Percentiles rank a stretch among this genome's conserved stretches.
These are phyloP conservation scores for Phellinidium pouzarii DNA, from an alignment of 1,284 basidiomycete species.

Conservation along the genomic window DNA sequence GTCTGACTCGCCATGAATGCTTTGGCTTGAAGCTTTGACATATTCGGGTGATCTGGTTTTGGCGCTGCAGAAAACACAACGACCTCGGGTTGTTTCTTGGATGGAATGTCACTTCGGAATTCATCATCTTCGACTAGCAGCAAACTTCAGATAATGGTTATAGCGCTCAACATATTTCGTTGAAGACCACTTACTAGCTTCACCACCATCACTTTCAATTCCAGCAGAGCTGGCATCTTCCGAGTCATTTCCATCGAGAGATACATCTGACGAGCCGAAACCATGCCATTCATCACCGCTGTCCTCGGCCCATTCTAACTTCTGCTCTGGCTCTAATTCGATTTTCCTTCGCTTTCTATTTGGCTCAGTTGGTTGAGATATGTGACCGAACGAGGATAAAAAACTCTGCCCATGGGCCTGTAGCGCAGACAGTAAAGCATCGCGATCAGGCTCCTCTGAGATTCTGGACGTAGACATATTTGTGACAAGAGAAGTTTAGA, in stretches of 20 bases:
- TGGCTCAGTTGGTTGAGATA: slow-evolving; percentile 22
- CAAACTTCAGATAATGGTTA: neutral
- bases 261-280: slow-evolving; percentile 17
- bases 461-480: neutral
- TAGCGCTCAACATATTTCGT: neutral
- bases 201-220: slow-evolving; percentile 15
- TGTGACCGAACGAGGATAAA: slow-evolving; percentile 42
- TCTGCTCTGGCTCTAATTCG: slow-evolving; percentile 4
- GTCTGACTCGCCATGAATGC: slow-evolving; percentile 60
- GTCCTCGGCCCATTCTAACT: slow-evolving; percentile 12
- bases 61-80: slow-evolving; percentile 50
- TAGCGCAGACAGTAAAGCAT: slow-evolving; percentile 46
- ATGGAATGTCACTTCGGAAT: slow-evolving; percentile 30
- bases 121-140: slow-evolving; percentile 31
- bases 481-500: neutral
- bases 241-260: slow-evolving; percentile 12
- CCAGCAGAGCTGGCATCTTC: slow-evolving; percentile 18
- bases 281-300: slow-evolving; percentile 33
- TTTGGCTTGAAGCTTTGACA: slow-evolving; percentile 43
- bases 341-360: slow-evolving; percentile 26
- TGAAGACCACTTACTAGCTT: slow-evolving; percentile 19
- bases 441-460: slow-evolving; percentile 18
- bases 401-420: slow-evolving; percentile 61
- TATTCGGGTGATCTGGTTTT: slow-evolving; percentile 20
- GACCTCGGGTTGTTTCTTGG: slow-evolving; percentile 32